These are phyloP conservation scores for Volvariella surrecta DNA, from an alignment of 1,284 basidiomycete species.

Conservation along the genomic window DNA sequence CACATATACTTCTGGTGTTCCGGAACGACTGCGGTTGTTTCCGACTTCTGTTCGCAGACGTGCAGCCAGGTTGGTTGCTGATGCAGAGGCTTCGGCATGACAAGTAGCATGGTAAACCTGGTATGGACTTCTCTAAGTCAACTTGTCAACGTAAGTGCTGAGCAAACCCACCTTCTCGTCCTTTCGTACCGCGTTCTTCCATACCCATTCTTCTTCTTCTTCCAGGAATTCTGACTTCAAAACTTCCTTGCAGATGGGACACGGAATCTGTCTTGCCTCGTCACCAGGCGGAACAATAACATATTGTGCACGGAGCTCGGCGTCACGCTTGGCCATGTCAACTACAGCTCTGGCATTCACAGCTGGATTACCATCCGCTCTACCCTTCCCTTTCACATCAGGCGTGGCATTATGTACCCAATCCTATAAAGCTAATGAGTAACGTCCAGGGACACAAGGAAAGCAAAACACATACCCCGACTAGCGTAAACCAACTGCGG, in stretches of 20 bases:
- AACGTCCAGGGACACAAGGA: conserved; percentile 12
- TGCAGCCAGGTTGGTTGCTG: conserved; percentile 53
- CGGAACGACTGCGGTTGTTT: conserved; percentile 44
- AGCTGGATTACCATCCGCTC: conserved; percentile 39
- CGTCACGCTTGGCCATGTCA: conserved; percentile 64
- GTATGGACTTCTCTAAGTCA: background rate
- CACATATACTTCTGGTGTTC: conserved; percentile 9
- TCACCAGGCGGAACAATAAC: conserved; percentile 85
- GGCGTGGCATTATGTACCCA: conserved; percentile 67
- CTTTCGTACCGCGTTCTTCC: conserved; percentile 83
- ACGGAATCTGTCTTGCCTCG: conserved; percentile 73
- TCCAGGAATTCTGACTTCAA: conserved; percentile 92
- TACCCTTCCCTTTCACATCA: conserved; percentile 59
- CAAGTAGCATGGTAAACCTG: conserved; percentile 91
- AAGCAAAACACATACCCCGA: conserved; percentile 58
- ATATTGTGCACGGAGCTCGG: conserved; percentile 68
- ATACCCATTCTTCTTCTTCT: conserved; percentile 99
- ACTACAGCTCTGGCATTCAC: conserved; percentile 52
- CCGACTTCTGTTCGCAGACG: conserved; percentile 52
- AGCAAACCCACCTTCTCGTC: conserved; percentile 64
- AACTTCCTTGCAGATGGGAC: conserved; percentile 95
- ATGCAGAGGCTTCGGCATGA: conserved; percentile 68
- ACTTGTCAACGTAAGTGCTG: background rate
- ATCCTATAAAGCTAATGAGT: conserved; percentile 43
- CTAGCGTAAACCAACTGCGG: conserved; percentile 83